Evolutionary conservation across 2,329 filamentous ascomycete species (phyloP).

Genomic region (Macrophomina pseudophaseolina): DNA sequence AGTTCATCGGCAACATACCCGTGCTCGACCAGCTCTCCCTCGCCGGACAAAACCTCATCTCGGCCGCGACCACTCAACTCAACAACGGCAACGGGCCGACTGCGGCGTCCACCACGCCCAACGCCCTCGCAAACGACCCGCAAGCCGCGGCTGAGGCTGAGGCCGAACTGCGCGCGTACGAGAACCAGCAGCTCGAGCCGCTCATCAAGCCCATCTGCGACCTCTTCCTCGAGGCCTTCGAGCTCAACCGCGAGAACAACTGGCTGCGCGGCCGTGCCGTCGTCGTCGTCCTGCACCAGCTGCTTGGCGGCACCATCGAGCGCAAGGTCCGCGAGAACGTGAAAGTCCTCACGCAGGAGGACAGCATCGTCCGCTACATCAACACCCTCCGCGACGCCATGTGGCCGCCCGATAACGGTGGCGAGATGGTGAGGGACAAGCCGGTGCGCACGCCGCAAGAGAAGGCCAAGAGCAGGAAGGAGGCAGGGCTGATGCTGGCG

Average conservation of each 20-base stretch:
- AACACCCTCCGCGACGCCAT: slow-evolving; percentile 73
- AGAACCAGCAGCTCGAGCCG: slow-evolving; percentile 85
- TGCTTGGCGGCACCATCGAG: slow-evolving; percentile 94
- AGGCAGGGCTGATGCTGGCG: slow-evolving; percentile 86
- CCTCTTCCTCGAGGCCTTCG: slow-evolving; percentile 94
- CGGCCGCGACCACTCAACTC: slow-evolving; percentile 66
- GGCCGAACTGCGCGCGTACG: slow-evolving; percentile 90
- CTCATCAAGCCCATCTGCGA: slow-evolving; percentile 99
- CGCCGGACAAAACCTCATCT: slow-evolving; percentile 88
- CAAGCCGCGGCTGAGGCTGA: slow-evolving; percentile 76
- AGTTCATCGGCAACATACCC: slow-evolving; percentile 93
- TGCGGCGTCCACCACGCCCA: slow-evolving; percentile 49
- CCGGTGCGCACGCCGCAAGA: slow-evolving; percentile 69
- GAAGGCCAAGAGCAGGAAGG: slow-evolving; percentile 79
- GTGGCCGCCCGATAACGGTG: slow-evolving; percentile 72
- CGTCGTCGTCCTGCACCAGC: slow-evolving; percentile 93
- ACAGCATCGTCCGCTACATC: slow-evolving; percentile 77
- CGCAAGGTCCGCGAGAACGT: slow-evolving; percentile 89
- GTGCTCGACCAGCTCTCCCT: slow-evolving; percentile 93
- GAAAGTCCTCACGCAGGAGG: slow-evolving; percentile 74
- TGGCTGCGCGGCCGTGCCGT: slow-evolving; percentile 96
- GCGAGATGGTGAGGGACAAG: slow-evolving; percentile 13
- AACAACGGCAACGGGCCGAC: slow-evolving; percentile 37
- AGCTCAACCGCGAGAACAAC: slow-evolving; percentile 92
- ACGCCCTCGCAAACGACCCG: slow-evolving; percentile 53